Base-by-base conservation (phyloP, 257 asterid genomes). In the Salvia hispanica region DNA sequence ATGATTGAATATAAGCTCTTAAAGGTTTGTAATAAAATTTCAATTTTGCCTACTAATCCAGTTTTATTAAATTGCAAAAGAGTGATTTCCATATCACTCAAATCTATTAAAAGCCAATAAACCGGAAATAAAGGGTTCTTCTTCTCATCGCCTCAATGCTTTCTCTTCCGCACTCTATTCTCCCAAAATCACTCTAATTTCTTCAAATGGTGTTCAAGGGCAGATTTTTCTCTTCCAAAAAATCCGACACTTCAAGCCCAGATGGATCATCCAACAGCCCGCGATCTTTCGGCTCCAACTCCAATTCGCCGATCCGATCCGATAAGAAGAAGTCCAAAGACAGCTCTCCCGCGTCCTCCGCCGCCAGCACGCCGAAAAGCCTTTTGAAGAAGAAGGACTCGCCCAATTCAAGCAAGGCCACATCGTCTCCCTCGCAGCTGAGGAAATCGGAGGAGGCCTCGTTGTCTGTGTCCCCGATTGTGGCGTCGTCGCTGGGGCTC, bases 401-500 rank as follows among this genome's bases (percentile, higher is more conserved):
- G 13, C 70, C 68, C 43, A 75, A 70, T 71, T 72, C 70, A 33
- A 81, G 71, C 47, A 84, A 84, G 58, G 74, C 78, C 58, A 64
- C 70, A 70, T 9, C 83, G 9, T 55, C 78, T 44, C 33, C 78
- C 37, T 61, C 77, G 9, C 77, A 71, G 64, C 58, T 56, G 82
- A 90, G 79, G 80, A 82, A 81, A 72, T 51, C 79, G 53, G 89
- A 72, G 64, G 82, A 70, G 57, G 46, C 77, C 5, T 16, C 86
- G 6, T 64, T 73, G 46, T 83, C 95, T 2, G 79, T 83, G 63
- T 91, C 99, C 12, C 99, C 97, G 52, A 81, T 94, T 12, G 88
- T 93, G 74, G 99, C 99, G 2, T 94, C 99, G 2, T 94, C 99
- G 0, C 76, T 94, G 79, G 99, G 99, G 16, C 73, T 94, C 83